A percentile compares a stretch with the other conserved stretches of the same genome.
Conservation (phyloP, 306 rosid species). For the Ormosia emarginata region DNA sequence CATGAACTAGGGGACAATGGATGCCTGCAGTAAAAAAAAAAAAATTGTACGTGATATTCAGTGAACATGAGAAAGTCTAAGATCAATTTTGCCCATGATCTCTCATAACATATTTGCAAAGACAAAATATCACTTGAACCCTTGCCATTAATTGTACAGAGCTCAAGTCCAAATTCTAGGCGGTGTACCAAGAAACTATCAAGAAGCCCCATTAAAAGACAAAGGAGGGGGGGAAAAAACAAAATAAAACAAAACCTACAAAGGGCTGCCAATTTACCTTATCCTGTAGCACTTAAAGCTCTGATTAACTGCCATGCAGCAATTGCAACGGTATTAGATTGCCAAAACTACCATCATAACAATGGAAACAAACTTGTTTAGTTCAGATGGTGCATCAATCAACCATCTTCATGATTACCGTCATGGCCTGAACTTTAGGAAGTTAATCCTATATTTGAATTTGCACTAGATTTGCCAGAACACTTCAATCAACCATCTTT, state of each 20-base stretch:
- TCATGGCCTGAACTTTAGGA: slow-evolving; percentile 36
- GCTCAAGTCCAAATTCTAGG: neutral
- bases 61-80: slow-evolving; percentile 14
- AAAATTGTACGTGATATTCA: neutral
- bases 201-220: neutral
- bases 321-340: neutral
- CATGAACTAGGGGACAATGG: slow-evolving; percentile 11
- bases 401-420: slow-evolving; percentile 18
- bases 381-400: slow-evolving; percentile 22
- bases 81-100: slow-evolving; percentile 1
- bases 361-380: slow-evolving; percentile 4
- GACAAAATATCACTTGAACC: slow-evolving; percentile 1
- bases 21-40: neutral
- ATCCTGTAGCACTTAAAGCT: neutral
- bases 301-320: slow-evolving; percentile 14
- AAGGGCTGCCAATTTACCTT: neutral
- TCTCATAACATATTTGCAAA: slow-evolving; percentile 25
- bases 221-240: neutral
- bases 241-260: neutral
- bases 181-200: neutral
- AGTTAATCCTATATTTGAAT: slow-evolving; percentile 31
- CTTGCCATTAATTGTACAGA: slow-evolving; percentile 5
- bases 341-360: neutral
- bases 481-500: slow-evolving; percentile 38
- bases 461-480: slow-evolving; percentile 28